Evolutionary conservation across 2,329 filamentous ascomycete genomes (phyloP).

Genomic region (Pleomassaria siparia): DNA sequence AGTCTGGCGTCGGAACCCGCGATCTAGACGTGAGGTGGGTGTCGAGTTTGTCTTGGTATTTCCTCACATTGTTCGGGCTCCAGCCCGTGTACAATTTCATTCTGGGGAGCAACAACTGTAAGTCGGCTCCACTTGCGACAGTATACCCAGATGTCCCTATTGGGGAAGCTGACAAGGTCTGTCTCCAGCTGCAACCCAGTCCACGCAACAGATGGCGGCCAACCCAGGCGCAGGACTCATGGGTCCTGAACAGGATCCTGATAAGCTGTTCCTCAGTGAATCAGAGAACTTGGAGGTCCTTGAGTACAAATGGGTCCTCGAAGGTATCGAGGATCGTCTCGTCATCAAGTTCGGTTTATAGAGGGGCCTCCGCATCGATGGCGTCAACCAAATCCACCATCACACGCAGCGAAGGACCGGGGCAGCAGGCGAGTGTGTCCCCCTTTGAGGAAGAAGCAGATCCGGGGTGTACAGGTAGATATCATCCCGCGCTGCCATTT

Average conservation of each 20-base stretch:
- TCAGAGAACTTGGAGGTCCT: conserved; percentile 94
- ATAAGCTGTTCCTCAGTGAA: conserved; percentile 92
- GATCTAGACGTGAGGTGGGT: conserved; percentile 99
- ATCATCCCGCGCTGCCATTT: conserved; percentile 24
- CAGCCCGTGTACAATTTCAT: conserved; percentile 98
- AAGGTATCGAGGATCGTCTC: conserved; percentile 83
- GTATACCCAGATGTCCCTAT: conserved; percentile 1
- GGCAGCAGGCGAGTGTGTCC: neutral
- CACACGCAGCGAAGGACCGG: conserved; percentile 6
- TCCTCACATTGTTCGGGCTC: conserved; percentile 92
- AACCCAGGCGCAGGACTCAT: conserved; percentile 78
- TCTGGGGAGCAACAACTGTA: conserved; percentile 92
- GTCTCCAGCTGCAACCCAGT: conserved; percentile 79
- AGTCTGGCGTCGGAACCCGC: conserved; percentile 91
- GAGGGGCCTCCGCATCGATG: conserved; percentile 5
- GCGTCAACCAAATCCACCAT: conserved; percentile 8
- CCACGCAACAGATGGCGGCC: conserved; percentile 81
- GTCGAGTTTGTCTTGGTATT: conserved; percentile 98
- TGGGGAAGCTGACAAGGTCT: conserved; percentile 28
- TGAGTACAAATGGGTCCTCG: conserved; percentile 89
- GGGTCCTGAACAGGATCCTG: conserved; percentile 87
- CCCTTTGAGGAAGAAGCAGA: neutral
- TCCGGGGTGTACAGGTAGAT: conserved; percentile 10
- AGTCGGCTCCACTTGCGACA: conserved; percentile 35
- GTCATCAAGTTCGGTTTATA: conserved; percentile 51